Conservation (phyloP, 2,329 filamentous ascomycete genomes). For the Dryadomyces sulphureus region DNA sequence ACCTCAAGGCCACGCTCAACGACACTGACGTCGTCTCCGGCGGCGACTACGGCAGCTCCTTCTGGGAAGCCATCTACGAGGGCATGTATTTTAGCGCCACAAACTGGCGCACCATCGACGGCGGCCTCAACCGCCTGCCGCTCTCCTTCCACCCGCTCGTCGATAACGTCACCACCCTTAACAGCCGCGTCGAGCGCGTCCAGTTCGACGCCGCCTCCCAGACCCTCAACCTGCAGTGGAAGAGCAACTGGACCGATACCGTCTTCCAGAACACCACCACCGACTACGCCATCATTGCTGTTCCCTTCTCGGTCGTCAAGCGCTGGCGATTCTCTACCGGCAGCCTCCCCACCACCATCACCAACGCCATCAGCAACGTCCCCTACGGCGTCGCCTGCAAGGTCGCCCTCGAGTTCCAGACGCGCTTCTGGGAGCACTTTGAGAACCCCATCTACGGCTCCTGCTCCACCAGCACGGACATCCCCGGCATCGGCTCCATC, state of each 20-base stretch:
- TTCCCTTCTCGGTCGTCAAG: conserved; percentile 49
- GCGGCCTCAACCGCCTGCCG: conserved; percentile 39
- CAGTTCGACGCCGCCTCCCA: conserved; percentile 31
- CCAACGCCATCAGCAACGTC: conserved; percentile 31
- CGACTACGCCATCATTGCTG: conserved; percentile 52
- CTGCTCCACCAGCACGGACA: conserved; percentile 41
- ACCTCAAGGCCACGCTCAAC: conserved; percentile 36
- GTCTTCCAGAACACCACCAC: conserved; percentile 33
- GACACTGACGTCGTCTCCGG: conserved; percentile 34
- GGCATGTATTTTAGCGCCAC: conserved; percentile 44
- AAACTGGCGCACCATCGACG: conserved; percentile 50
- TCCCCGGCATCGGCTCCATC: conserved; percentile 43
- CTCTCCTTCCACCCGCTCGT: conserved; percentile 48
- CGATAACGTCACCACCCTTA: conserved; percentile 38
- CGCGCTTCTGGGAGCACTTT: conserved; percentile 43
- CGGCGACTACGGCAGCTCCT: conserved; percentile 25
- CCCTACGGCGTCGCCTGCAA: conserved; percentile 34
- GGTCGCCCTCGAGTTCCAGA: conserved; percentile 52
- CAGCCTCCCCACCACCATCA: conserved; percentile 24
- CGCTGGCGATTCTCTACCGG: conserved; percentile 35
- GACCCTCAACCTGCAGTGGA: conserved; percentile 45
- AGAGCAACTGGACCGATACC: conserved; percentile 23
- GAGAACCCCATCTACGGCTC: conserved; percentile 45
- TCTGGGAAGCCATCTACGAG: conserved; percentile 39
- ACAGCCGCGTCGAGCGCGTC: conserved; percentile 41